Percentiles rank a stretch among this genome's conserved stretches.
Conservation (phyloP, 225 moss, liverwort and hornwort genomes). For the Straminergon stramineum region DNA sequence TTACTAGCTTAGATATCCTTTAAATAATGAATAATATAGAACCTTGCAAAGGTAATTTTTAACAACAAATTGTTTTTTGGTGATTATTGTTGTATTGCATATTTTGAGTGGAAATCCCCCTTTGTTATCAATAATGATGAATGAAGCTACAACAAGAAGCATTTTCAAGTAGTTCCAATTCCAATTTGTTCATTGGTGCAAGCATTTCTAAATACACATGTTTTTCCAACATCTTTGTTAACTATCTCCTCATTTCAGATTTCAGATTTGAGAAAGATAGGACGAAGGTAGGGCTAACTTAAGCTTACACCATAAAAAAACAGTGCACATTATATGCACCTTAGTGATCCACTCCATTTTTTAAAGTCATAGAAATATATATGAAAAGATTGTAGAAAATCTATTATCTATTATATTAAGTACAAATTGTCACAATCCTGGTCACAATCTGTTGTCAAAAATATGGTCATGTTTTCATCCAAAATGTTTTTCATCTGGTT, state of each 20-base stretch:
- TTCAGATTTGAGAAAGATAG: background rate
- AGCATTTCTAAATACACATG: background rate
- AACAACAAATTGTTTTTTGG: background rate
- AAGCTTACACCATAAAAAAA: background rate
- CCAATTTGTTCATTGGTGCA: background rate
- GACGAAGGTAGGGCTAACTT: too few species aligned
- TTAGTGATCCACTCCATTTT: background rate
- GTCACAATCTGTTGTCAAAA: too few species aligned
- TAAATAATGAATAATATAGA: background rate
- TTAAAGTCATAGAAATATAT: background rate
- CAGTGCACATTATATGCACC: background rate
- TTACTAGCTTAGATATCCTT: background rate
- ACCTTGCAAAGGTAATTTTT: background rate
- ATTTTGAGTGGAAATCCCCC: background rate
- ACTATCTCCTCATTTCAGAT: background rate
- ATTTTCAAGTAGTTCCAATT: background rate
- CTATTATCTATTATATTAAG: too few species aligned
- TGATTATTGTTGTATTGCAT: background rate
- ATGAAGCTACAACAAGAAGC: background rate
- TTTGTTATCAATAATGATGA: background rate
- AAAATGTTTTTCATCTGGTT: too few species aligned
- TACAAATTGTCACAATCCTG: too few species aligned
- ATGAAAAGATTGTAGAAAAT: background rate
- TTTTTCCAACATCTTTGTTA: background rate
- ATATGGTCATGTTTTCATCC: too few species aligned